A percentile compares a stretch with the other conserved stretches of the same genome.
phyloP scores from a whole-genome alignment of 495 filamentous ascomycete species.

The Choiromyces venosus region DNA sequence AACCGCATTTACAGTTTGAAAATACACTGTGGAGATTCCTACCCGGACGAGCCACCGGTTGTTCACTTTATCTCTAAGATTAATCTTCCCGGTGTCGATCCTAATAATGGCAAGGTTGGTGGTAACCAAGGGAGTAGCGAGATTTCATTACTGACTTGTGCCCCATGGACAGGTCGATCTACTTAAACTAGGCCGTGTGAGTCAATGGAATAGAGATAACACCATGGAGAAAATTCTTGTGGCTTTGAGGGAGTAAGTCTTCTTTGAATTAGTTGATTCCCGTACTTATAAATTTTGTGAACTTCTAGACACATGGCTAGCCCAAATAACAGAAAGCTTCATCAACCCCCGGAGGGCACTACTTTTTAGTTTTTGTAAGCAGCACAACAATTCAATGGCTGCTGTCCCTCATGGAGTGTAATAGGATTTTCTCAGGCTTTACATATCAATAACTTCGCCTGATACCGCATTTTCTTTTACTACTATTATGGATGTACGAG shows the following conservation, averaged over 20 bases:
- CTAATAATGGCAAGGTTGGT: conserved; percentile 63
- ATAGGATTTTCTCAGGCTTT: neutral
- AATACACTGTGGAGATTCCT: conserved; percentile 87
- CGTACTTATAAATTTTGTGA: conserved; percentile 28
- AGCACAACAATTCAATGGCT: neutral
- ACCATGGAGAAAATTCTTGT: conserved; percentile 93
- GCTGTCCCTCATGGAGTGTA: neutral
- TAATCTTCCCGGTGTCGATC: conserved; percentile 90
- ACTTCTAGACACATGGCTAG: conserved; percentile 81
- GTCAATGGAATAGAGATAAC: conserved; percentile 79
- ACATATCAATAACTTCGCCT: neutral
- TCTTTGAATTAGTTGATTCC: conserved; percentile 2
- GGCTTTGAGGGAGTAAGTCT: conserved; percentile 67
- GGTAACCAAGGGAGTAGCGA: neutral
- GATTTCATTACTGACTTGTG: conserved; percentile 3
- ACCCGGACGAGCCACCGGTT: conserved; percentile 80
- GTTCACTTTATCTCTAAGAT: conserved; percentile 88
- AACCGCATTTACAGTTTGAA: conserved; percentile 98
- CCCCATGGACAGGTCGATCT: conserved; percentile 65
- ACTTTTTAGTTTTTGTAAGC: conserved; percentile 50
- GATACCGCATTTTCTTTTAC: neutral
- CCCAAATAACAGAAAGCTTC: conserved; percentile 85
- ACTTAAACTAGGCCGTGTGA: conserved; percentile 71
- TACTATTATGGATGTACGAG: neutral
- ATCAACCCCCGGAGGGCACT: conserved; percentile 84